Base-by-base conservation (phyloP, 2,329 filamentous ascomycete genomes). In the Trichoderma simmonsii region DNA sequence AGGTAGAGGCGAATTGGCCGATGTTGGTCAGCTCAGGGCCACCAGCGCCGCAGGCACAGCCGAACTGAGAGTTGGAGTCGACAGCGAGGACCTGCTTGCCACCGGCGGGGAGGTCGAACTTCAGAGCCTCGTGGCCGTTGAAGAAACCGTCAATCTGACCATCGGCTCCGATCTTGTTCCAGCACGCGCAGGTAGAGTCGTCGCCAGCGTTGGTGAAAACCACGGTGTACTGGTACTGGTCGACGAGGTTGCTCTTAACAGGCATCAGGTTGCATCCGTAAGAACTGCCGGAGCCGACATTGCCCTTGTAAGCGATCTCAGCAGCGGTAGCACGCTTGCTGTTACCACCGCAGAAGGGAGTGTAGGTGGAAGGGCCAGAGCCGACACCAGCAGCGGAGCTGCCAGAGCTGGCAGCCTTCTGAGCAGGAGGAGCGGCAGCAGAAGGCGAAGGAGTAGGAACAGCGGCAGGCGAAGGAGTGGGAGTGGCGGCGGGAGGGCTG, bases 261-360 rank as follows among this genome's bases (percentile, higher is more conserved):
- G 81, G 73, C 83, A 85, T 84, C 64, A 87, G 79, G 84, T 88
- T 88, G 85, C 85, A 86, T 77, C 85, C 86, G 78, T 83, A 87
- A 72, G 79, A n/a, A 70, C 73, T 76, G 9, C 72, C 2, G 64
- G 77, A 76, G 71, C 86, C 86, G 15, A 78, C 78, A 82, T 88
- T 88, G 75, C 86, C 86, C 4, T 75, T 76, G 79, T 85, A 85
- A 70, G 80, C 79, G 74, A 88, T 86, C 74, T 88, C 77, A 71
- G 79, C 81, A 51, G 75, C 18, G 71, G 85, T 85, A 75, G 86
- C 82, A 75, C 86, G 83, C 83, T 88, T 86, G 73, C 73, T 73
- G 59, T 56, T 57, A 73, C 81, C 80, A 74, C 72, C 73, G 77
- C 82, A 83, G 79, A 83, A 83, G 18, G 76, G 71, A 71, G 77